phyloP scores from a whole-genome alignment of 305 asterid species.

The Fraxinus floribunda region DNA sequence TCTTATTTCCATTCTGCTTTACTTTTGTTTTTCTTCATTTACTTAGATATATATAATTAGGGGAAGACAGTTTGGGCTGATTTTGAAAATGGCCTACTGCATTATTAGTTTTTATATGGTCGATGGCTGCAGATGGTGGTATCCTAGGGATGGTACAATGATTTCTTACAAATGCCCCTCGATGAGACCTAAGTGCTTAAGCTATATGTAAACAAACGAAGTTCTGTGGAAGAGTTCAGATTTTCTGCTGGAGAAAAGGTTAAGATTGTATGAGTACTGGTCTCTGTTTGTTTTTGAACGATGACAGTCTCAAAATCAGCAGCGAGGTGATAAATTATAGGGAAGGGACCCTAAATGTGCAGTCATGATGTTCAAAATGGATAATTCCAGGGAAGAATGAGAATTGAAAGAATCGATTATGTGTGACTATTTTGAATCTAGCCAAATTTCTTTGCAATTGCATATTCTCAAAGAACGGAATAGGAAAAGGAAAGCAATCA shows the following conservation, averaged over 20 bases:
- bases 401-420: neutral
- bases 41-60: neutral
- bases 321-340: neutral
- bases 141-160: neutral
- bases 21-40: neutral
- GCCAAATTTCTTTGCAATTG: neutral
- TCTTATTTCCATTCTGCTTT: conserved; percentile 8
- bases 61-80: neutral
- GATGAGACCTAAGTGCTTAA: neutral
- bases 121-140: neutral
- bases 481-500: neutral
- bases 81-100: neutral
- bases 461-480: neutral
- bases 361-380: neutral
- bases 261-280: neutral
- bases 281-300: neutral
- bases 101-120: neutral
- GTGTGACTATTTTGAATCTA: neutral
- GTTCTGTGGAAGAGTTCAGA: neutral
- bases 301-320: neutral
- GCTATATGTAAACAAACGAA: neutral
- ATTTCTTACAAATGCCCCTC: neutral
- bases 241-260: neutral
- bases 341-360: neutral
- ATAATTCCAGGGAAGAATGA: neutral